Base-by-base conservation (phyloP, 2,329 filamentous ascomycete genomes). In the Penicillium thymicola region DNA sequence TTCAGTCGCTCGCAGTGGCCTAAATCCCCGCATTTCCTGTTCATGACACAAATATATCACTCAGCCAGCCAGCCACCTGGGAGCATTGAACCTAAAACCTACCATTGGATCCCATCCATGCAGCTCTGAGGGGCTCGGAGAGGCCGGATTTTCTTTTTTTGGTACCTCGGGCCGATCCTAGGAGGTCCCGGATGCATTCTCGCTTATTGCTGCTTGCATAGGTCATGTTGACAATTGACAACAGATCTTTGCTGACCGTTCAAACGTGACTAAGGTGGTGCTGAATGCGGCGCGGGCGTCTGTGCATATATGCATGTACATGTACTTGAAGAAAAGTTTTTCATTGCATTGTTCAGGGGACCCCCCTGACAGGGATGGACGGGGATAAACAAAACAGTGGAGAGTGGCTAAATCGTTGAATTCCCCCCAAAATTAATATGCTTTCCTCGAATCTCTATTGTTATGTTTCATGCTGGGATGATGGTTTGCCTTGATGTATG, bases 111-210 rank as follows among this genome's bases (percentile, higher is more conserved):
- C 48, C 57, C 53, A 30, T 48, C 45, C 49, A 52, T 48, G 45
- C 47, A 47, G 48, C 44, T 42, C 23, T 65, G 52, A 63, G 49
- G 65, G 63, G 64, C 54, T 55, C 57, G 59, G 59, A 54, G 59
- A 55, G 42, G 32, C 57, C 58, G 59, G 55, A 30, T 46, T 25
- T 45, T 23, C 42, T 16, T 37, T 54, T 54, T 41, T 38, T 61
- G 49, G 43, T 49, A 11, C 37, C 25, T 40, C 56, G 53, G 59
- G 55, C 54, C 59, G 56, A 61, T 62, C 61, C 30, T 58, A 44
- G 23, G 43, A 53, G 46, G 32, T 23, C 41, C 41, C 42, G 48
- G 43, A 59, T 57, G 28, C 14, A 32, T 40, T 57, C 54, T 58
- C 47, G 41, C 40, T 59, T 28, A 44, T 51, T 44, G 34, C 51